These are phyloP conservation scores for Hypoxylon sp. DNA, from an alignment of 2,329 filamentous ascomycete genomes.

Conservation along the genomic window DNA sequence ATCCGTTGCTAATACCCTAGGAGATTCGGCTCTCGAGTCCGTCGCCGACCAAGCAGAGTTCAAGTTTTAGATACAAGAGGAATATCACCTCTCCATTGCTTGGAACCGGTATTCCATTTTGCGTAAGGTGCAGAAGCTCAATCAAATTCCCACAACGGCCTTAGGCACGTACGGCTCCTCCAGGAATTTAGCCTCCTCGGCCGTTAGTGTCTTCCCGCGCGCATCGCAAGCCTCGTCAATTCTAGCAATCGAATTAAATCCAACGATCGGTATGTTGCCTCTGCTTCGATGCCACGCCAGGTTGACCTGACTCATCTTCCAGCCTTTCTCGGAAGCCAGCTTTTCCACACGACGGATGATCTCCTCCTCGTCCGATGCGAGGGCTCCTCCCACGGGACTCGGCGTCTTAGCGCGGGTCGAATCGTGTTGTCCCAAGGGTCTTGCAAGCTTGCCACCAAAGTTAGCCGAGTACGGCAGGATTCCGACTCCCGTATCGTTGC, in stretches of 20 bases:
- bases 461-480: conserved; percentile 59
- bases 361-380: conserved; percentile 48
- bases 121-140: too few species aligned
- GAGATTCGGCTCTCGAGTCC: conserved; percentile 20
- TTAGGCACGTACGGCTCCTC: conserved; percentile 74
- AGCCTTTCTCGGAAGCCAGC: conserved; percentile 69
- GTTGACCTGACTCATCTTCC: conserved; percentile 75
- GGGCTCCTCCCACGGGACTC: conserved; percentile 35
- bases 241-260: conserved; percentile 68
- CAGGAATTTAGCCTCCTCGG: conserved; percentile 72
- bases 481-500: conserved; percentile 59
- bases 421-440: conserved; percentile 52
- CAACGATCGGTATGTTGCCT: conserved; percentile 71
- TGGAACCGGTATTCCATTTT: not conserved
- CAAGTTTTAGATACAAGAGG: conserved; percentile 25
- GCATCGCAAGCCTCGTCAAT: conserved; percentile 72
- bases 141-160: conserved; percentile 56
- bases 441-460: conserved; percentile 56
- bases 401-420: conserved; percentile 53
- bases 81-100: not conserved
- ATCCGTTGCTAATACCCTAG: conserved; percentile 23
- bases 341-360: conserved; percentile 70
- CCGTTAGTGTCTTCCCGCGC: conserved; percentile 64
- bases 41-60: conserved; percentile 18
- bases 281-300: conserved; percentile 72